Conservation (phyloP, 2,329 filamentous ascomycete species). For the Zelopaecilomyces penicillatus region DNA sequence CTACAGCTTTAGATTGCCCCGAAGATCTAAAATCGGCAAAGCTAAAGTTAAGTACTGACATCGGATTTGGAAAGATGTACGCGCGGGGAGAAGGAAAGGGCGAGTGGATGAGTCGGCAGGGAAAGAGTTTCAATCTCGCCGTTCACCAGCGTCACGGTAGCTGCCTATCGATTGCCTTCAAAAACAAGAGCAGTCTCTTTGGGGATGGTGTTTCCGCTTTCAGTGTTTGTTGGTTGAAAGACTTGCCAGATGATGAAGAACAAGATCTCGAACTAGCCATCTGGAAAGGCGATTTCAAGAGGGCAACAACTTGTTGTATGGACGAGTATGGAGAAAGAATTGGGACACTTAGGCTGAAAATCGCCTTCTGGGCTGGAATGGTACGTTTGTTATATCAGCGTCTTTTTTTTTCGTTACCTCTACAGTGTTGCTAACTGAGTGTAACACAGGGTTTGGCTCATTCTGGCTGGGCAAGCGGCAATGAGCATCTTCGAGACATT, state of each 20-base stretch:
- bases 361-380: constrained; percentile 29
- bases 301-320: constrained; percentile 38
- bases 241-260: constrained; percentile 61
- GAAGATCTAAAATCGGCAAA: constrained; percentile 39
- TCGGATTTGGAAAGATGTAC: constrained; percentile 52
- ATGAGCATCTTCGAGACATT: constrained; percentile 26
- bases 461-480: constrained; percentile 26
- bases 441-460: constrained; percentile 25
- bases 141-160: constrained; percentile 50
- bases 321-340: constrained; percentile 39
- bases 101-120: constrained; percentile 46
- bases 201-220: constrained; percentile 53
- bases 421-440: background rate
- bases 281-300: constrained; percentile 50
- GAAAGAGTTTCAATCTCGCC: constrained; percentile 37
- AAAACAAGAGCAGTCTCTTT: constrained; percentile 25
- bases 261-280: constrained; percentile 49
- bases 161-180: constrained; percentile 49
- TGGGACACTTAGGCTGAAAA: constrained; percentile 33
- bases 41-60: constrained; percentile 51
- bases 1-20: constrained; percentile 35
- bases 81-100: constrained; percentile 30
- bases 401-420: background rate
- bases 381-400: constrained; percentile 13
- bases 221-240: constrained; percentile 58